Conservation (phyloP, 1,139 yeast genomes). For the Hansenula sp. region DNA sequence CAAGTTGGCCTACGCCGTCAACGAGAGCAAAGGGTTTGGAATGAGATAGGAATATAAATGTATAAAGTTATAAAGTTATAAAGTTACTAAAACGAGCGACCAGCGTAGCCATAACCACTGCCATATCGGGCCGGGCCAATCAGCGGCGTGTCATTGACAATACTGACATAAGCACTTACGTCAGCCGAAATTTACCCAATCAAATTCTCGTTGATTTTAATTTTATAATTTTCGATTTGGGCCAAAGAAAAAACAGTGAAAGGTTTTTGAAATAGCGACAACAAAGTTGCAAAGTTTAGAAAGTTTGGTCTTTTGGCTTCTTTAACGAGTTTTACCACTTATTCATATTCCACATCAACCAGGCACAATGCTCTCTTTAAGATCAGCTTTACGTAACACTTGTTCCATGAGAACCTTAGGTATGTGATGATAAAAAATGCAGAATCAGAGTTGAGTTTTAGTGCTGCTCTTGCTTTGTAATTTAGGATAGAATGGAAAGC, state of each 20-base stretch:
- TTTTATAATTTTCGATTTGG: not conserved
- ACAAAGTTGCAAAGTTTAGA: slow-evolving; percentile 1
- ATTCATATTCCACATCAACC: not conserved
- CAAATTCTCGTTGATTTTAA: slow-evolving; percentile 21
- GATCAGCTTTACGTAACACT: slow-evolving; percentile 47
- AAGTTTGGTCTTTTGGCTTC: not conserved
- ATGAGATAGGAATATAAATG: slow-evolving; percentile 39
- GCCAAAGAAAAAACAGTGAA: slow-evolving; percentile 3
- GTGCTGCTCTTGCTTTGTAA: not conserved
- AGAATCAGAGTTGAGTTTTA: not conserved
- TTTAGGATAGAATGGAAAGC: not conserved
- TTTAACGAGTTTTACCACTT: too few relatives aligned
- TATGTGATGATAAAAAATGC: slow-evolving; percentile 17
- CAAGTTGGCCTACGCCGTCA: slow-evolving; percentile 64
- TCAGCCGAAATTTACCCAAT: slow-evolving; percentile 13
- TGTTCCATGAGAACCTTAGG: slow-evolving; percentile 39
- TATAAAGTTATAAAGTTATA: too few relatives aligned
- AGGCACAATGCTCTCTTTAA: slow-evolving; percentile 38
- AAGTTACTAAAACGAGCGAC: not conserved
- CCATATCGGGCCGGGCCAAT: not conserved
- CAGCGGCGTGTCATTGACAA: not conserved
- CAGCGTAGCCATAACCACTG: not conserved
- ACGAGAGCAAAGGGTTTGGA: slow-evolving; percentile 85
- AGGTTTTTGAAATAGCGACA: not conserved
- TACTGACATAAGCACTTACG: slow-evolving; percentile 2